A percentile compares a stretch with the other conserved stretches of the same genome.
phyloP scores from a whole-genome alignment of 257 asterid genomes.

The Nicotiana tabacum region DNA sequence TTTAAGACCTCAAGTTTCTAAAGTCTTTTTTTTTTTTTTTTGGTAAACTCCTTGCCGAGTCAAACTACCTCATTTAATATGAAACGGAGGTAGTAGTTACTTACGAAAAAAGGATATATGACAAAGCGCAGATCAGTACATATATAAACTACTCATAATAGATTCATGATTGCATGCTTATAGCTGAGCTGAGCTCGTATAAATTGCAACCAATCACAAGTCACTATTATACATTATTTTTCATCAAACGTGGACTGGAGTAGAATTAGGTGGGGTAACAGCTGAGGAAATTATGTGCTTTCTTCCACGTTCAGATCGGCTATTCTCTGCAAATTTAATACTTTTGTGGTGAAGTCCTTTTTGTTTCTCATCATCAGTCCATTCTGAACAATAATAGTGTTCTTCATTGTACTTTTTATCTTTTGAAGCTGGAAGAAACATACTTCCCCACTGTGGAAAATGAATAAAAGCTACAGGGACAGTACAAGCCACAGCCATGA shows the following conservation, averaged over 20 bases:
- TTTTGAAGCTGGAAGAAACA: conserved; percentile 34
- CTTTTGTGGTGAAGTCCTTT: conserved; percentile 14
- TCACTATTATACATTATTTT: not conserved
- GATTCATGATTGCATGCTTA: not conserved
- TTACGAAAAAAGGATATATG: not conserved
- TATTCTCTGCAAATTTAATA: conserved; percentile 14
- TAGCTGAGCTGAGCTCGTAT: not conserved
- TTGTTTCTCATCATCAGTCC: conserved; percentile 21
- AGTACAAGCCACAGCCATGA: conserved; percentile 32
- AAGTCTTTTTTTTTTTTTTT: too few relatives aligned
- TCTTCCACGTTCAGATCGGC: conserved; percentile 22
- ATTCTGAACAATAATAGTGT: conserved; percentile 35
- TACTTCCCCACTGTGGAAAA: conserved; percentile 53
- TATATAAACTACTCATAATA: not conserved
- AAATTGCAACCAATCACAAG: not conserved
- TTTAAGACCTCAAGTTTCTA: too few relatives aligned
- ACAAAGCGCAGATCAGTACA: not conserved
- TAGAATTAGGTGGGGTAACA: conserved; percentile 7
- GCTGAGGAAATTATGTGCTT: not conserved
- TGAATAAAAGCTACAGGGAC: conserved; percentile 39
- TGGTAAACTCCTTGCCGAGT: too few relatives aligned
- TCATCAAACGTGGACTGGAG: conserved; percentile 6
- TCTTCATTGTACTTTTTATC: conserved; percentile 21
- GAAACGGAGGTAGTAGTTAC: not conserved
- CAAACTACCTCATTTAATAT: too few relatives aligned